Conservation (phyloP, 345 rosid species). For the Lumnitzera littorea region DNA sequence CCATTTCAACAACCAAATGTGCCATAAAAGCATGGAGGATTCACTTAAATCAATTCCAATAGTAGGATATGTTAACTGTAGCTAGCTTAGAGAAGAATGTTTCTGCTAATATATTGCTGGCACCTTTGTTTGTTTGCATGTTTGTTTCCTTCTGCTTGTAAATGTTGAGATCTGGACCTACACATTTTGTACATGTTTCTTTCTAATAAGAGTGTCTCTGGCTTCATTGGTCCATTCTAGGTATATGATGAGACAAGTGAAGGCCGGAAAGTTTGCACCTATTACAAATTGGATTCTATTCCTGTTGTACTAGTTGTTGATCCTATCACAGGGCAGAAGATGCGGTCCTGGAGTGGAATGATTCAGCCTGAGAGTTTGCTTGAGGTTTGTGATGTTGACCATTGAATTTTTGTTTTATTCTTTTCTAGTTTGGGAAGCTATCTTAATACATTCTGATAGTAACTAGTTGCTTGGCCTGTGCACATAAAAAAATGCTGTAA, state of each 20-base stretch:
- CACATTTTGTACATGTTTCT: too few relatives aligned
- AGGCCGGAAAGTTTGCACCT: slow-evolving; percentile 90
- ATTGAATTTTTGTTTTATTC: neutral
- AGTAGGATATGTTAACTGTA: too few relatives aligned
- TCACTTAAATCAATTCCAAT: too few relatives aligned
- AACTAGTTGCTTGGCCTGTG: too few relatives aligned
- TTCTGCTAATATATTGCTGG: too few relatives aligned
- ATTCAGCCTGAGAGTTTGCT: slow-evolving; percentile 83
- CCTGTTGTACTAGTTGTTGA: slow-evolving; percentile 93
- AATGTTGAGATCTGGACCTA: too few relatives aligned
- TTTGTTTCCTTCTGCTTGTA: too few relatives aligned
- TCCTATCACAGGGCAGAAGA: slow-evolving; percentile 94
- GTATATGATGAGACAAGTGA: slow-evolving; percentile 86
- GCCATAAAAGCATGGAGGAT: too few relatives aligned
- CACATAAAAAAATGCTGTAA: too few relatives aligned
- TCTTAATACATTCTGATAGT: neutral
- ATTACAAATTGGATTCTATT: slow-evolving; percentile 69
- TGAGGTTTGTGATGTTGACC: slow-evolving; percentile 33
- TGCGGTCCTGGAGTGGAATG: slow-evolving; percentile 90
- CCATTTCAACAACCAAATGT: too few relatives aligned
- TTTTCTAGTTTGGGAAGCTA: neutral
- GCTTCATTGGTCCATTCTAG: slow-evolving; percentile 17
- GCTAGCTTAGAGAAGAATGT: too few relatives aligned
- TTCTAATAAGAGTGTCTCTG: neutral
- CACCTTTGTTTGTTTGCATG: too few relatives aligned